phyloP scores from a whole-genome alignment of 2,329 filamentous ascomycete genomes.

The Aspergillus persii region DNA sequence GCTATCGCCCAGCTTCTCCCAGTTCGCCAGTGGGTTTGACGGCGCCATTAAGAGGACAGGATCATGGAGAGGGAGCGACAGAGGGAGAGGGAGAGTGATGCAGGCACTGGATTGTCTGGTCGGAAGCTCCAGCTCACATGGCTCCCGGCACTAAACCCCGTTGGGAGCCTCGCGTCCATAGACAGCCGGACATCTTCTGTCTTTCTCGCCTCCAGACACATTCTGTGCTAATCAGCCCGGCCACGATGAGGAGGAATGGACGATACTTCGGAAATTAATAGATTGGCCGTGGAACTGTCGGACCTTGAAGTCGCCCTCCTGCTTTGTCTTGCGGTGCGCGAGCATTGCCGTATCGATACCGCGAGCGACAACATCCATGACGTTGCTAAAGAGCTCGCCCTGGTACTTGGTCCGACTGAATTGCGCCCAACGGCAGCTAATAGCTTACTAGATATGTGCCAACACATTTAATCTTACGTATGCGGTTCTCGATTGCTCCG shows the following conservation, averaged over 20 bases:
- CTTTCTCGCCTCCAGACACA: background rate
- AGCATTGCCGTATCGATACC: constrained; percentile 87
- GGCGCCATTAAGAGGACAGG: constrained; percentile 36
- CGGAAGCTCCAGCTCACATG: constrained; percentile 15
- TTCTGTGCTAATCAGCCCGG: background rate
- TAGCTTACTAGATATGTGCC: constrained; percentile 56
- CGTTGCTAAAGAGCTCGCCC: constrained; percentile 69
- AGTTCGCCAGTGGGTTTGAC: constrained; percentile 75
- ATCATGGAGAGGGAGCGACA: background rate
- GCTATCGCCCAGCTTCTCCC: constrained; percentile 88
- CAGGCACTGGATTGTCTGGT: background rate
- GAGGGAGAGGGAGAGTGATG: constrained; percentile 1
- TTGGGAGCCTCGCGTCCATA: constrained; percentile 1
- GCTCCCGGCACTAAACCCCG: constrained; percentile 11
- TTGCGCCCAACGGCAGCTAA: background rate
- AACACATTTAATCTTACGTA: constrained; percentile 71
- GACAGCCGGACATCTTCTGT: background rate
- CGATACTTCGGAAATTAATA: constrained; percentile 49
- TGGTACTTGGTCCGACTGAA: constrained; percentile 50
- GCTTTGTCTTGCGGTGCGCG: constrained; percentile 73
- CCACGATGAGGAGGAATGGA: constrained; percentile 6
- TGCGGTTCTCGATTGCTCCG: constrained; percentile 69
- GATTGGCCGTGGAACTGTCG: constrained; percentile 73
- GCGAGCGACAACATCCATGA: constrained; percentile 61
- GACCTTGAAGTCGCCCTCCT: constrained; percentile 86